Evolutionary conservation across 345 rosid genomes (phyloP).

Genomic region (Lenwebbia sp.): DNA sequence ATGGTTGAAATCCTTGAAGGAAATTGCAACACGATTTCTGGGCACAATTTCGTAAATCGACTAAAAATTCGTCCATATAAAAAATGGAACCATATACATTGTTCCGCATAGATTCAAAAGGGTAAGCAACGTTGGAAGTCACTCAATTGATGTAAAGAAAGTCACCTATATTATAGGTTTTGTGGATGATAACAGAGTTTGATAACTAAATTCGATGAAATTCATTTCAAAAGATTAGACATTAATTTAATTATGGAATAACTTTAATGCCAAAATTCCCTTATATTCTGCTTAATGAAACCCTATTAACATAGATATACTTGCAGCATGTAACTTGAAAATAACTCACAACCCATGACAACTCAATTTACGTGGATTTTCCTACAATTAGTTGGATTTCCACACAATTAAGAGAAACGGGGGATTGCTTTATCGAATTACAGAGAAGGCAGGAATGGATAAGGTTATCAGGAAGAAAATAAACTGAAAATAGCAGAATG

Average conservation of each 20-base stretch:
- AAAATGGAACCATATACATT: too few relatives aligned
- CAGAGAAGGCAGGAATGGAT: background rate
- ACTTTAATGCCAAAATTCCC: background rate
- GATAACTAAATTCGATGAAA: background rate
- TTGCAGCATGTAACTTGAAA: background rate
- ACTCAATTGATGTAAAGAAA: too few relatives aligned
- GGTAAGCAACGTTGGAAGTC: too few relatives aligned
- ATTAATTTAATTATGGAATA: background rate
- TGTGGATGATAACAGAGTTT: background rate
- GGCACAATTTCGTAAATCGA: too few relatives aligned
- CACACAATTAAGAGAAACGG: background rate
- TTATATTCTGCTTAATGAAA: background rate
- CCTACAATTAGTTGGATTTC: background rate
- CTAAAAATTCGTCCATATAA: too few relatives aligned
- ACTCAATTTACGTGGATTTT: background rate
- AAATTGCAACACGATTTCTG: too few relatives aligned
- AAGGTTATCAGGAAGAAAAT: background rate
- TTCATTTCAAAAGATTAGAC: background rate
- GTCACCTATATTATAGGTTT: background rate
- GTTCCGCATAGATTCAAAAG: too few relatives aligned
- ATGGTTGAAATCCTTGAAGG: too few relatives aligned
- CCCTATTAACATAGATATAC: background rate
- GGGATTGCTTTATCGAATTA: background rate
- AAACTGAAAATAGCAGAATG: fast-evolving
- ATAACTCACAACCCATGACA: background rate